These are phyloP conservation scores for Termitomyces sp. DNA, from an alignment of 768 basidiomycete species.

Conservation along the genomic window DNA sequence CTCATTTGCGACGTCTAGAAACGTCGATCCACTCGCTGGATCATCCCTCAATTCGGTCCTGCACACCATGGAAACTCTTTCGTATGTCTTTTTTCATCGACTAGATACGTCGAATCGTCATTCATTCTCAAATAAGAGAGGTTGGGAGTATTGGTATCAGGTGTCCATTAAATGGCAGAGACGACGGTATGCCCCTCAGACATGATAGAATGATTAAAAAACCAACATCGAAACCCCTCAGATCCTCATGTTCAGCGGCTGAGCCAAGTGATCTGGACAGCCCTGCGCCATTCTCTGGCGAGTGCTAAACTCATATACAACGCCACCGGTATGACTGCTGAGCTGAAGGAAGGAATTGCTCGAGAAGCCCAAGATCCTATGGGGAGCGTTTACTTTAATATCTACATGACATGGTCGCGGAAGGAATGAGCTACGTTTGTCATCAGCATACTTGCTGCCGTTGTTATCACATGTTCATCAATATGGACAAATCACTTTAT, in stretches of 20 bases:
- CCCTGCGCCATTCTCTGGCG: not conserved
- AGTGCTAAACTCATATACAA: not conserved
- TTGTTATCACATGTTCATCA: not conserved
- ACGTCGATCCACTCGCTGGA: constrained; percentile 2
- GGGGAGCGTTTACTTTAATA: not conserved
- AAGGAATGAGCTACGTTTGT: not conserved
- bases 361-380: constrained; percentile 1
- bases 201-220: not conserved
- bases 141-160: not conserved
- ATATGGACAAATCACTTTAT: not conserved
- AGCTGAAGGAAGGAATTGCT: not conserved
- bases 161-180: not conserved
- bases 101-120: not conserved
- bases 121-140: not conserved
- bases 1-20: not conserved
- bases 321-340: not conserved
- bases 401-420: constrained; percentile 3
- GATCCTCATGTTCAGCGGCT: not conserved
- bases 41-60: not conserved
- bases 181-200: not conserved
- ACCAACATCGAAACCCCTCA: not conserved
- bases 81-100: not conserved
- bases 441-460: not conserved
- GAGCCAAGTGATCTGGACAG: not conserved
- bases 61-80: not conserved